A percentile compares a stretch with the other conserved stretches of the same genome.
Conservation (phyloP, 441 rosid genomes). For the Aleurites moluccanus region DNA sequence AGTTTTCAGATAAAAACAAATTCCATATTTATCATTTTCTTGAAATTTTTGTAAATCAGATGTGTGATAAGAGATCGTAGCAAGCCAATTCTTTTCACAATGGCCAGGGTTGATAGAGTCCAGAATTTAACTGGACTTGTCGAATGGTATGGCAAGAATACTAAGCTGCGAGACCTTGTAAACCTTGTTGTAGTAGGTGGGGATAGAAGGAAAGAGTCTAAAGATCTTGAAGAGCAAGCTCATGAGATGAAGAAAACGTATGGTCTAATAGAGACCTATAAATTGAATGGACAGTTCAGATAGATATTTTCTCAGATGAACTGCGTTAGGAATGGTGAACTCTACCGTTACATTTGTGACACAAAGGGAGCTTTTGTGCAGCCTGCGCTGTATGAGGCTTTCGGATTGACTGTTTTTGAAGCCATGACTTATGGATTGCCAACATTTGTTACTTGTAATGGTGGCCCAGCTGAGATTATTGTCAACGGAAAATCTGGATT, state of each 20-base stretch:
- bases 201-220: conserved; percentile 77
- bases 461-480: conserved; percentile 98
- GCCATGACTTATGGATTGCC: conserved; percentile 96
- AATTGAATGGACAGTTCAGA: conserved; percentile 76
- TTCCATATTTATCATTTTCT: not conserved
- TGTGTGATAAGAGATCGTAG: conserved; percentile 67
- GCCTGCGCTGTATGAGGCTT: conserved; percentile 90
- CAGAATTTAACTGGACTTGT: conserved; percentile 86
- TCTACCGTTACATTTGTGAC: conserved; percentile 80
- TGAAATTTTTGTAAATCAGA: conserved; percentile 27
- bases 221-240: conserved; percentile 79
- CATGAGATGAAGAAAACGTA: conserved; percentile 90
- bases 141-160: conserved; percentile 90
- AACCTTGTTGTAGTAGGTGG: conserved; percentile 94
- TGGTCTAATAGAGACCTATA: conserved; percentile 61
- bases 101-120: conserved; percentile 96
- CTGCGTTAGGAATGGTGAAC: conserved; percentile 82
- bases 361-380: conserved; percentile 89
- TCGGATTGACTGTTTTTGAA: conserved; percentile 89
- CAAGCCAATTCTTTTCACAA: conserved; percentile 86
- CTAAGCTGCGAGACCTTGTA: conserved; percentile 55
- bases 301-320: conserved; percentile 97
- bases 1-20: not conserved
- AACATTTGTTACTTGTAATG: conserved; percentile 85
- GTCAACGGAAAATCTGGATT: conserved; percentile 82